phyloP scores from a whole-genome alignment of 345 rosid species.

The Bruguiera parviflora region DNA sequence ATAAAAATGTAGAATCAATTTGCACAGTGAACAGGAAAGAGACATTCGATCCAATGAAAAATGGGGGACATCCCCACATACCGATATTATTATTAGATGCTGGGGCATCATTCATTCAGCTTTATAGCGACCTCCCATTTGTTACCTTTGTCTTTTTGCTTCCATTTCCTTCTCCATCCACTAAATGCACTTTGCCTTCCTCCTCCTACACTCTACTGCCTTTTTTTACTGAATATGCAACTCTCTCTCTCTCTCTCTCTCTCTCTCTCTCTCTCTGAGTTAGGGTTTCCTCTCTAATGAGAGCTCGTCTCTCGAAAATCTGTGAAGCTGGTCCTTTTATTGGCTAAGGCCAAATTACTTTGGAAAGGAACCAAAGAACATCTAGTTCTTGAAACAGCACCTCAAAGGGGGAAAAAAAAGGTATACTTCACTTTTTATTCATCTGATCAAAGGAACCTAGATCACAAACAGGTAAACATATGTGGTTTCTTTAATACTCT shows the following conservation, averaged over 20 bases:
- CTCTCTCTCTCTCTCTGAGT: constrained; percentile 13
- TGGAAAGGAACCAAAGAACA: constrained; percentile 27
- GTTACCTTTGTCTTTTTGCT: constrained; percentile 62
- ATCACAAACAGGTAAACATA: constrained; percentile 33
- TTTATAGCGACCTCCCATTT: constrained; percentile 56
- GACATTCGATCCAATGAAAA: constrained; percentile 26
- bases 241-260: background rate
- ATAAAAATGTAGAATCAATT: background rate
- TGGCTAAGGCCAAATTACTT: constrained; percentile 25
- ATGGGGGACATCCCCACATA: constrained; percentile 57
- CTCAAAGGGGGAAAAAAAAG: constrained; percentile 16
- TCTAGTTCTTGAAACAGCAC: constrained; percentile 22
- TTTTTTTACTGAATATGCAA: background rate
- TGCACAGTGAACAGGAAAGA: constrained; percentile 33
- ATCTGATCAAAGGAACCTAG: constrained; percentile 34
- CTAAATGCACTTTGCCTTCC: constrained; percentile 46
- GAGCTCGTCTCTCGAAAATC: constrained; percentile 16
- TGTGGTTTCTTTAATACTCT: constrained; percentile 15
- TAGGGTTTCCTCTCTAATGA: constrained; percentile 44
- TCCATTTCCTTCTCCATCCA: constrained; percentile 50
- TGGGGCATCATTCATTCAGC: constrained; percentile 59
- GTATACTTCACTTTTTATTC: constrained; percentile 29
- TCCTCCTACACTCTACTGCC: constrained; percentile 15
- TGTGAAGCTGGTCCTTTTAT: constrained; percentile 21
- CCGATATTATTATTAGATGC: constrained; percentile 66